Evolutionary conservation across 306 rosid species (phyloP).

Genomic region (Mucuna pruriens): DNA sequence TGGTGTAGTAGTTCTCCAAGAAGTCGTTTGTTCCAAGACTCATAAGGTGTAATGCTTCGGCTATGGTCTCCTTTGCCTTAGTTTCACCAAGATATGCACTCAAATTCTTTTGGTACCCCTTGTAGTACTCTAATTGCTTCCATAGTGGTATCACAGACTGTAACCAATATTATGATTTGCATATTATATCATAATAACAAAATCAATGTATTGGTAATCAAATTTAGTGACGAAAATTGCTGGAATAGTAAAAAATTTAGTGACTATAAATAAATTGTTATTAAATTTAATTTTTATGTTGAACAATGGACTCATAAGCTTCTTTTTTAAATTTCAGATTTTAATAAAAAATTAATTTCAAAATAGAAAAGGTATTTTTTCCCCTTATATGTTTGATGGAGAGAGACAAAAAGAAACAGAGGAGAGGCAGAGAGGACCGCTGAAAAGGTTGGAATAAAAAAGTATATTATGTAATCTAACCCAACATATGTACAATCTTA

Average conservation of each 20-base stretch:
- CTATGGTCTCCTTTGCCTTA: constrained; percentile 51
- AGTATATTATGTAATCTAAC: not conserved
- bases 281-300: too few relatives aligned
- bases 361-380: not conserved
- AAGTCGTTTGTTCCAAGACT: constrained; percentile 94
- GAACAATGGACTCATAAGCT: not conserved
- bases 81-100: constrained; percentile 60
- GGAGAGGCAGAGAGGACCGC: not conserved
- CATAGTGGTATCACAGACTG: constrained; percentile 88
- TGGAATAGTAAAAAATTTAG: too few relatives aligned
- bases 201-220: too few relatives aligned
- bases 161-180: constrained; percentile 28
- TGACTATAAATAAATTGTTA: too few relatives aligned
- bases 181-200: too few relatives aligned
- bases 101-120: constrained; percentile 66
- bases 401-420: not conserved
- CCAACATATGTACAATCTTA: not conserved
- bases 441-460: not conserved
- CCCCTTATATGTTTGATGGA: not conserved
- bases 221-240: too few relatives aligned
- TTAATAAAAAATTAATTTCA: not conserved
- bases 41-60: constrained; percentile 62
- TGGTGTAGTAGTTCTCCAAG: constrained; percentile 80
- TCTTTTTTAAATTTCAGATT: not conserved
- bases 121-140: constrained; percentile 81